phyloP scores from a whole-genome alignment of 2,329 filamentous ascomycete genomes.

The Xylaria sp. region DNA sequence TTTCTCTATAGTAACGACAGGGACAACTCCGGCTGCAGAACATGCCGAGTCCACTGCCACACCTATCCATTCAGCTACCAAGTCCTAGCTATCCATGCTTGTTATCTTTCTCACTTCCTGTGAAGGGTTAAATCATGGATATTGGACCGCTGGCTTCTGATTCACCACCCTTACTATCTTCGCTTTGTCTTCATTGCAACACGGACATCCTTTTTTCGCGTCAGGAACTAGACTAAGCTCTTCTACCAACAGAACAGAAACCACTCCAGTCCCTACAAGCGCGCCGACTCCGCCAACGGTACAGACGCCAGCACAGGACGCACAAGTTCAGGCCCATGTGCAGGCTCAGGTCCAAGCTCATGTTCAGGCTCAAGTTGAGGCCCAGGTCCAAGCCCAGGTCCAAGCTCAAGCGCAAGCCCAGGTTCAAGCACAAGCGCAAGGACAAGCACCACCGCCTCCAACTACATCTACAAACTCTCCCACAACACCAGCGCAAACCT shows the following conservation, averaged over 20 bases:
- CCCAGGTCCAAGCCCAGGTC: background rate
- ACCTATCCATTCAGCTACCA: background rate
- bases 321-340: background rate
- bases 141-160: background rate
- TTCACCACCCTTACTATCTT: background rate
- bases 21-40: background rate
- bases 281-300: constrained; percentile 9
- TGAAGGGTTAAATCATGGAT: background rate
- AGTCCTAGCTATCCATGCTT: constrained; percentile 1
- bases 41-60: constrained; percentile 3
- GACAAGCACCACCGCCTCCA: constrained; percentile 1
- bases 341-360: background rate
- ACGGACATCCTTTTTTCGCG: background rate
- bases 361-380: background rate
- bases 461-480: background rate
- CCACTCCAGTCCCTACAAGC: constrained; percentile 14
- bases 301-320: constrained; percentile 10
- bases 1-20: constrained; percentile 1
- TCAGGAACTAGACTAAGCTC: constrained; percentile 7
- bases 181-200: constrained; percentile 1
- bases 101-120: background rate
- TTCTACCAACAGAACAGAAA: constrained; percentile 19
- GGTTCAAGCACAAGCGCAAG: no score
- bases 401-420: background rate
- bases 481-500: background rate